Percentiles rank a stretch among this genome's conserved stretches.
Evolutionary conservation across 441 rosid species (phyloP).

Genomic region (Daphne laureola): DNA sequence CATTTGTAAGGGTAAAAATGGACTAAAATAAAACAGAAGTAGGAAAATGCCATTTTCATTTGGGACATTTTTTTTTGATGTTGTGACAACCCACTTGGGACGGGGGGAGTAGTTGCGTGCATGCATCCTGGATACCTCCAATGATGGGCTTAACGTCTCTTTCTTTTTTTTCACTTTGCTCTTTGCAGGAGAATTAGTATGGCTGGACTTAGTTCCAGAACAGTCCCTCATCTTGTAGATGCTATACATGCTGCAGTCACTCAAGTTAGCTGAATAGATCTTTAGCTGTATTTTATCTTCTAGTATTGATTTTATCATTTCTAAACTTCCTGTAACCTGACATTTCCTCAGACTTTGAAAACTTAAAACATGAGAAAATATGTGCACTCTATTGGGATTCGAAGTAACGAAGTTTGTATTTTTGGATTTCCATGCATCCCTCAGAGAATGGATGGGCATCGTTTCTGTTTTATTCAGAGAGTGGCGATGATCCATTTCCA

Average conservation of each 20-base stretch:
- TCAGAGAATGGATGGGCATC: too few species aligned
- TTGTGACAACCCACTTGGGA: too few species aligned
- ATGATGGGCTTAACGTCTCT: neutral
- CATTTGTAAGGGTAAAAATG: too few species aligned
- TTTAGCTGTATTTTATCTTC: neutral
- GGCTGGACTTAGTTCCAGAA: conserved; percentile 52
- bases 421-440: neutral
- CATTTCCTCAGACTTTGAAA: neutral
- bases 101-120: too few species aligned
- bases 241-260: conserved; percentile 60
- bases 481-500: too few species aligned
- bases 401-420: neutral
- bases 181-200: conserved; percentile 61
- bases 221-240: conserved; percentile 48
- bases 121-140: conserved; percentile 1
- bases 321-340: neutral
- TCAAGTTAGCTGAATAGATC: conserved; percentile 16
- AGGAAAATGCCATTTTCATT: too few species aligned
- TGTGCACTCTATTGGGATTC: neutral
- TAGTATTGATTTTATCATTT: neutral
- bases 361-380: conserved; percentile 3
- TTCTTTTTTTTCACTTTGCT: neutral
- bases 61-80: too few species aligned
- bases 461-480: too few species aligned
- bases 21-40: too few species aligned